phyloP scores from a whole-genome alignment of 148 eudicot genomes.

The Fagopyrum esculentum region DNA sequence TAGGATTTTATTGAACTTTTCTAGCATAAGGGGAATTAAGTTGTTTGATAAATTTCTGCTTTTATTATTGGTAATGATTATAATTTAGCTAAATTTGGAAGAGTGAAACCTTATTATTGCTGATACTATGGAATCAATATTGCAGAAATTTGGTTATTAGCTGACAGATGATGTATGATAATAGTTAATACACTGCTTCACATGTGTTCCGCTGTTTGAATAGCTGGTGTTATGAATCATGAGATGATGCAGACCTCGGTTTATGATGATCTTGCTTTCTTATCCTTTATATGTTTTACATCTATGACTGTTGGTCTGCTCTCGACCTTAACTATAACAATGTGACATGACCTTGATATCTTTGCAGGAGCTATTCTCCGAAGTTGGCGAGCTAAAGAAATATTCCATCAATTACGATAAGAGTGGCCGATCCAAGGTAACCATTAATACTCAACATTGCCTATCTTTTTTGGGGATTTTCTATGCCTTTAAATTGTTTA shows the following conservation, averaged over 20 bases:
- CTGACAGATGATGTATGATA: not conserved
- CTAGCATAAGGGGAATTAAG: not conserved
- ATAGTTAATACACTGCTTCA: not conserved
- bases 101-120: not conserved
- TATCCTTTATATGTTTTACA: not conserved
- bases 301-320: not conserved
- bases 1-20: not conserved
- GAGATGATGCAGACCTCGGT: not conserved
- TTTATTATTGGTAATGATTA: not conserved
- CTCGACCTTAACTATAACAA: not conserved
- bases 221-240: not conserved
- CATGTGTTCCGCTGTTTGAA: not conserved
- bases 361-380: slow-evolving; percentile 75
- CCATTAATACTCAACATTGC: not conserved
- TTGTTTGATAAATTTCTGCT: not conserved
- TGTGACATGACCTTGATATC: slow-evolving; percentile 11
- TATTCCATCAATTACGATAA: slow-evolving; percentile 59
- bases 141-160: not conserved
- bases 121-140: not conserved
- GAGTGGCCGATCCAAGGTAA: slow-evolving; percentile 87
- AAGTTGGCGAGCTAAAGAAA: slow-evolving; percentile 75
- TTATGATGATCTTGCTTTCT: not conserved
- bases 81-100: too few species aligned
- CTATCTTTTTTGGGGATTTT: not conserved
- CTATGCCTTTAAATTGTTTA: not conserved